Conservation (phyloP, 2,329 filamentous ascomycete species). For the Juglanconis sp. region DNA sequence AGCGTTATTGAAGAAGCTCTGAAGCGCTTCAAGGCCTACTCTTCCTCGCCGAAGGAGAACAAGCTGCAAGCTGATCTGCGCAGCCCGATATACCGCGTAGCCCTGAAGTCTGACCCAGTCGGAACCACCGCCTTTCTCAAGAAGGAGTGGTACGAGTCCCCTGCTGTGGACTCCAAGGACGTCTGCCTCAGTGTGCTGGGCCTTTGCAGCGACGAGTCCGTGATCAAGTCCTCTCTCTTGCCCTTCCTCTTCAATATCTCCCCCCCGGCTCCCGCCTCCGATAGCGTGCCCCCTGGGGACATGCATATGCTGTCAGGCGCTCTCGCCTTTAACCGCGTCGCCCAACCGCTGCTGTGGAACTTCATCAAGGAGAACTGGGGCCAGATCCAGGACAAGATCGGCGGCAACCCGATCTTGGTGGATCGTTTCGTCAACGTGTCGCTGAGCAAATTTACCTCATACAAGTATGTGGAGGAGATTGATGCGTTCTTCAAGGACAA, state of each 20-base stretch:
- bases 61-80: constrained; percentile 81
- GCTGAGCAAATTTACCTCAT: constrained; percentile 74
- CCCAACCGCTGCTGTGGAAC: constrained; percentile 75
- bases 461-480: constrained; percentile 70
- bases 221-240: constrained; percentile 65
- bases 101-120: constrained; percentile 66
- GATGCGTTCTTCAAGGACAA: constrained; percentile 79
- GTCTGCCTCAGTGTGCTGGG: constrained; percentile 77
- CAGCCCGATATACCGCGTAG: constrained; percentile 74
- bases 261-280: constrained; percentile 44
- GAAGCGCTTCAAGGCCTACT: constrained; percentile 78
- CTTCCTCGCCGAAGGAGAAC: constrained; percentile 61
- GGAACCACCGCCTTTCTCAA: constrained; percentile 71
- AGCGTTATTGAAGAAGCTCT: constrained; percentile 71
- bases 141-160: constrained; percentile 78
- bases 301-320: constrained; percentile 77
- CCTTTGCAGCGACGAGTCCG: constrained; percentile 62
- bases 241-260: constrained; percentile 74
- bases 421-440: constrained; percentile 83
- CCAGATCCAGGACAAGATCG: constrained; percentile 66
- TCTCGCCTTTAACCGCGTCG: constrained; percentile 69
- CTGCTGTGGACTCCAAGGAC: constrained; percentile 87
- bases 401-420: constrained; percentile 76
- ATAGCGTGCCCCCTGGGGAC: constrained; percentile 79
- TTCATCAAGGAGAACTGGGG: constrained; percentile 85